phyloP scores from a whole-genome alignment of 441 rosid species.

The Syzygium malaccense region DNA sequence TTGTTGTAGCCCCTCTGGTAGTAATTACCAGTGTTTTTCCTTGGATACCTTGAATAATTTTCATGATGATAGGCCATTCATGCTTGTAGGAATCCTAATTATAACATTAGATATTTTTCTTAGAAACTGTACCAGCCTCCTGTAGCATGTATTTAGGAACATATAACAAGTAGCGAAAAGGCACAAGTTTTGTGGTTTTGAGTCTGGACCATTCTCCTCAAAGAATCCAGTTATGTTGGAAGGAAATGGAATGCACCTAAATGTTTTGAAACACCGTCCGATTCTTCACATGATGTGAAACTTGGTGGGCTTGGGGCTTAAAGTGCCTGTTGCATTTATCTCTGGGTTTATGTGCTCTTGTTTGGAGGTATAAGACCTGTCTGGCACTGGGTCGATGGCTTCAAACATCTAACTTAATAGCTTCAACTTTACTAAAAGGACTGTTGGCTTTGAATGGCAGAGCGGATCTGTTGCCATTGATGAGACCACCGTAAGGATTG shows the following conservation, averaged over 20 bases:
- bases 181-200: neutral
- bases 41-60: neutral
- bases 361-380: neutral
- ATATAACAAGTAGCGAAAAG: neutral
- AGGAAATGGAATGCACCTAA: neutral
- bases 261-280: neutral
- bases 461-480: conserved; percentile 13
- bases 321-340: neutral
- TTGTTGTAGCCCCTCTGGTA: neutral
- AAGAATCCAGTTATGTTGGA: neutral
- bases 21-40: neutral
- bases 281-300: neutral
- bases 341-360: neutral
- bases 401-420: neutral
- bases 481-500: conserved; percentile 7
- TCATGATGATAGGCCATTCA: neutral
- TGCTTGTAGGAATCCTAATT: neutral
- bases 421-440: neutral
- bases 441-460: conserved; percentile 26
- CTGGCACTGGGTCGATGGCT: neutral
- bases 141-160: neutral
- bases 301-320: neutral
- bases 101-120: neutral
- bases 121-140: neutral
- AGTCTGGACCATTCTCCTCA: neutral